A percentile compares a stretch with the other conserved stretches of the same genome.
phyloP scores from a whole-genome alignment of 306 rosid genomes.

The Purshia tridentata region DNA sequence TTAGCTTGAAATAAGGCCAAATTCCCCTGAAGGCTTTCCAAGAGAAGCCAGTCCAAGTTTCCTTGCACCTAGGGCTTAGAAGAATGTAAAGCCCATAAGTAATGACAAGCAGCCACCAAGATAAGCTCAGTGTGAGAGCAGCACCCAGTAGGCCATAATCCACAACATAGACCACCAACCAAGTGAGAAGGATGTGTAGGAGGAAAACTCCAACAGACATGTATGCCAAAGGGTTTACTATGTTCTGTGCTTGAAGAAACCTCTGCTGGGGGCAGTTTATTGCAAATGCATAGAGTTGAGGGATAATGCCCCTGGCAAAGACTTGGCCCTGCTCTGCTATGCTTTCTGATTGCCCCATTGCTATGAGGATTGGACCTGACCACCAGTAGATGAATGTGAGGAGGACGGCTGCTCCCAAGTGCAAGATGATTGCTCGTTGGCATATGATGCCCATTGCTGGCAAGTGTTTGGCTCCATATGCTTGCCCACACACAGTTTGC shows the following conservation, averaged over 20 bases:
- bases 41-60: conserved; percentile 80
- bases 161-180: conserved; percentile 55
- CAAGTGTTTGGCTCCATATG: conserved; percentile 61
- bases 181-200: conserved; percentile 53
- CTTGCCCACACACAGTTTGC: conserved; percentile 80
- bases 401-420: conserved; percentile 60
- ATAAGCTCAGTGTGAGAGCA: conserved; percentile 61
- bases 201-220: conserved; percentile 59
- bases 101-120: conserved; percentile 69
- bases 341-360: conserved; percentile 47
- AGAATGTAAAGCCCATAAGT: conserved; percentile 55
- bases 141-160: conserved; percentile 59
- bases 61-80: conserved; percentile 59
- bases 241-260: conserved; percentile 77
- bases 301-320: conserved; percentile 55
- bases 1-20: conserved; percentile 77
- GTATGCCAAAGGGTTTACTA: conserved; percentile 70
- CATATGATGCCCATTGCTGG: conserved; percentile 60
- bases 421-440: conserved; percentile 65
- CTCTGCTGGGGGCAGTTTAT: conserved; percentile 72
- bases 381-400: conserved; percentile 62
- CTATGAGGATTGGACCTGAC: conserved; percentile 46
- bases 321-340: conserved; percentile 49
- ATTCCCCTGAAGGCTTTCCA: conserved; percentile 51
- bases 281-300: conserved; percentile 70